These are phyloP conservation scores for Fusarium sp. DNA, from an alignment of 2,329 filamentous ascomycete genomes.

Conservation along the genomic window DNA sequence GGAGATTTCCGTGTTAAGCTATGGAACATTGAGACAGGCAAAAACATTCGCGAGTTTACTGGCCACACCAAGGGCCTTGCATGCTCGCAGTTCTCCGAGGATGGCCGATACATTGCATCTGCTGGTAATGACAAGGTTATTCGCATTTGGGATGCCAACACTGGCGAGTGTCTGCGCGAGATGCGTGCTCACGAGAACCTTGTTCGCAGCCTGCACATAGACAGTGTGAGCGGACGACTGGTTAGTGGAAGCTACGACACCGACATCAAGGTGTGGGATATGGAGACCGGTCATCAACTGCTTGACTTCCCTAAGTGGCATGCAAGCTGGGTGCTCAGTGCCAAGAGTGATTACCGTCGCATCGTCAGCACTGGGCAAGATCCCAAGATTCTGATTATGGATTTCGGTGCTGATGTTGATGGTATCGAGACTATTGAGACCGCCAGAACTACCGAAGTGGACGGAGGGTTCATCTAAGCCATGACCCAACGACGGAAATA, in stretches of 20 bases:
- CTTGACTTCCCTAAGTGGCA: conserved; percentile 96
- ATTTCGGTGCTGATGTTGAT: conserved; percentile 80
- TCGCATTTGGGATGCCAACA: conserved; percentile 95
- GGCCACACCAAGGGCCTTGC: conserved; percentile 94
- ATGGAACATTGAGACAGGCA: conserved; percentile 93
- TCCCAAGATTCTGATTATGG: conserved; percentile 91
- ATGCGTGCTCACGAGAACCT: conserved; percentile 88
- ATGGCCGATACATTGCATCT: conserved; percentile 92
- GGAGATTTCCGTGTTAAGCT: conserved; percentile 94
- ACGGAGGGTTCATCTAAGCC: conserved; percentile 49
- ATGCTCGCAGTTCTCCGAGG: conserved; percentile 95
- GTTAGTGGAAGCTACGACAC: conserved; percentile 95
- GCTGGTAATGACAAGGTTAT: conserved; percentile 97
- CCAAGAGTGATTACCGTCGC: conserved; percentile 94
- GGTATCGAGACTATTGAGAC: conserved; percentile 73
- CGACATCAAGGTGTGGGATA: conserved; percentile 94
- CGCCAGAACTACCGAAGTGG: conserved; percentile 27
- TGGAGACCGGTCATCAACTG: conserved; percentile 82
- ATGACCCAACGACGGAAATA: neutral
- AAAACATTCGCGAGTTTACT: conserved; percentile 89
- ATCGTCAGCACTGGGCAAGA: conserved; percentile 97
- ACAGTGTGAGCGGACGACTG: conserved; percentile 87
- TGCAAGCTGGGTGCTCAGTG: conserved; percentile 94
- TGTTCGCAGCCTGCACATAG: conserved; percentile 91
- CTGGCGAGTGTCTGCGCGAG: conserved; percentile 84